Percentiles rank a stretch among this genome's conserved stretches.
Conservation (phyloP, 2,329 filamentous ascomycete species). For the Cryphonectria japonica region DNA sequence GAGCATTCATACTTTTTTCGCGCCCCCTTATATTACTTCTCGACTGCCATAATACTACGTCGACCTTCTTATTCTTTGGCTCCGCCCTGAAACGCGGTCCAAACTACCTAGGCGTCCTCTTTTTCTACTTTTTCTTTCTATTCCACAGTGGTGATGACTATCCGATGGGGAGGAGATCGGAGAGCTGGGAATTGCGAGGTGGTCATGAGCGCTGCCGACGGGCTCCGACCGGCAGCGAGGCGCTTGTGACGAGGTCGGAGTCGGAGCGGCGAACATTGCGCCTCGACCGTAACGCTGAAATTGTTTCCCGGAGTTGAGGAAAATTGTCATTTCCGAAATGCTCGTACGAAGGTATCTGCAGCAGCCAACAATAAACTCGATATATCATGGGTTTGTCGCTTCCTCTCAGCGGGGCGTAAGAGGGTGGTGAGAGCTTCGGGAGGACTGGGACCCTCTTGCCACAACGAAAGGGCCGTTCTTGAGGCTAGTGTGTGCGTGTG, state of each 20-base stretch:
- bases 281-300: constrained; percentile 20
- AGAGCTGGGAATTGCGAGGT: constrained; percentile 10
- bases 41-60: constrained; percentile 26
- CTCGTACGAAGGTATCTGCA: constrained; percentile 21
- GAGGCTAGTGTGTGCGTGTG: constrained; percentile 6
- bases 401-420: constrained; percentile 15
- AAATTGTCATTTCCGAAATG: constrained; percentile 15
- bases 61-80: constrained; percentile 22
- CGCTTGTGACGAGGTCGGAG: constrained; percentile 13
- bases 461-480: constrained; percentile 9
- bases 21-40: constrained; percentile 21
- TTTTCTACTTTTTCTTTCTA: constrained; percentile 5
- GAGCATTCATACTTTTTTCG: constrained; percentile 15
- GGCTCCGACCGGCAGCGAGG: constrained; percentile 19
- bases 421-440: constrained; percentile 1
- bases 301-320: constrained; percentile 12
- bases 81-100: constrained; percentile 14
- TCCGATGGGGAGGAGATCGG: constrained; percentile 4
- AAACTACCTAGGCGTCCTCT: constrained; percentile 24
- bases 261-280: constrained; percentile 16
- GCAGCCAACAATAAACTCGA: constrained; percentile 21
- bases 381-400: constrained; percentile 9
- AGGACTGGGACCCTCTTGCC: not conserved
- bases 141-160: constrained; percentile 16
- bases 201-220: constrained; percentile 17